Conservation (phyloP, 768 basidiomycete species). For the Arthromyces matolae region DNA sequence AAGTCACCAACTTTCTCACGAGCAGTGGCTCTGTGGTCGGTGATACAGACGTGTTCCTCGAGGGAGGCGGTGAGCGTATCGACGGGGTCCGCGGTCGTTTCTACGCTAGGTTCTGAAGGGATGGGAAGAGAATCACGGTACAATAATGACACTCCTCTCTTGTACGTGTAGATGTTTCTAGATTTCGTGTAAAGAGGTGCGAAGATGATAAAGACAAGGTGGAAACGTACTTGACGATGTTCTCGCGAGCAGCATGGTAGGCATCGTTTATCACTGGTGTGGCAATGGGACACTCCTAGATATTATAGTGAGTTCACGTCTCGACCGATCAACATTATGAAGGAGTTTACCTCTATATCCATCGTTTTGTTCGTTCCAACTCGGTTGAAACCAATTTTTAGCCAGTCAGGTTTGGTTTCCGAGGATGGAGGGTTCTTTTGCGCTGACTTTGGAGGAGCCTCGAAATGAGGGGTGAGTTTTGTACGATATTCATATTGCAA, state of each 20-base stretch:
- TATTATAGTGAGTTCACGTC: no score
- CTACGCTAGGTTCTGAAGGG: slow-evolving; percentile 19
- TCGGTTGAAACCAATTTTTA: slow-evolving; percentile 87
- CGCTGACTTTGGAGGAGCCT: slow-evolving; percentile 55
- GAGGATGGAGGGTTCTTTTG: slow-evolving; percentile 22
- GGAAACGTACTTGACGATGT: slow-evolving; percentile 62
- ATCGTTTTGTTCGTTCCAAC: slow-evolving; percentile 70
- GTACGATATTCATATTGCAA: slow-evolving; percentile 91
- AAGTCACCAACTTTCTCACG: slow-evolving; percentile 81
- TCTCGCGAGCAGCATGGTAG: slow-evolving; percentile 53
- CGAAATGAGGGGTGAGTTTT: slow-evolving; percentile 97
- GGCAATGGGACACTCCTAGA: slow-evolving; percentile 95
- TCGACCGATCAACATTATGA: not conserved
- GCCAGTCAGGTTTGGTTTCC: slow-evolving; percentile 53
- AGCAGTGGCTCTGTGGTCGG: slow-evolving; percentile 74
- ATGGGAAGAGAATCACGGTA: slow-evolving; percentile 71
- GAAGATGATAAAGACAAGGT: not conserved
- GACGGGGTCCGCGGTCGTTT: slow-evolving; percentile 23
- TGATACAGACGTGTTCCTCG: slow-evolving; percentile 73
- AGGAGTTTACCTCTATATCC: slow-evolving; percentile 86
- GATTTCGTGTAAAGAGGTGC: slow-evolving; percentile 3
- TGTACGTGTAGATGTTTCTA: slow-evolving; percentile 79
- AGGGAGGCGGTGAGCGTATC: slow-evolving; percentile 37
- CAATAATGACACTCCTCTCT: slow-evolving; percentile 84
- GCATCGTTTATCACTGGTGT: slow-evolving; percentile 75